These are phyloP conservation scores for Trichoderma koningiopsis DNA, from an alignment of 2,329 filamentous ascomycete species.

Conservation along the genomic window DNA sequence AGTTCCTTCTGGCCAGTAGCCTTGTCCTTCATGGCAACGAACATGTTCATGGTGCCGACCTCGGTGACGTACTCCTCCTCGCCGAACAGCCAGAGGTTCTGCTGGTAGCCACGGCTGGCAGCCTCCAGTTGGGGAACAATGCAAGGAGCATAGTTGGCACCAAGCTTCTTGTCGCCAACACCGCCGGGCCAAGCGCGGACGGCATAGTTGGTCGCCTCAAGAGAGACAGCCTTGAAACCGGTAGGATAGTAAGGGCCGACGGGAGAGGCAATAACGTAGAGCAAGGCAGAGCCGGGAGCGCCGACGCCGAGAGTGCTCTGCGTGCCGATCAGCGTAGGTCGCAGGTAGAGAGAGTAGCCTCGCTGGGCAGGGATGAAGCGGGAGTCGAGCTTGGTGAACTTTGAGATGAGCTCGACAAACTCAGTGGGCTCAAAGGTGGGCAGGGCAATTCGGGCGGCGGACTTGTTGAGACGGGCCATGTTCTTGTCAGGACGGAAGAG, in stretches of 20 bases:
- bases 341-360: conserved; percentile 93
- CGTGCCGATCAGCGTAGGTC: conserved; percentile 96
- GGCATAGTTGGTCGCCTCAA: conserved; percentile 95
- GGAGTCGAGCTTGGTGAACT: conserved; percentile 78
- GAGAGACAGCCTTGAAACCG: conserved; percentile 93
- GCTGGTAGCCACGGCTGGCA: conserved; percentile 88
- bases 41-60: conserved; percentile 99
- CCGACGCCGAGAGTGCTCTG: conserved; percentile 92
- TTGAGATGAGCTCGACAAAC: conserved; percentile 78
- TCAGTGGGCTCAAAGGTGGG: conserved; percentile 77
- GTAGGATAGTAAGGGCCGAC: conserved; percentile 98
- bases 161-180: conserved; percentile 97
- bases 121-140: conserved; percentile 95
- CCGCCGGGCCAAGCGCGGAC: conserved; percentile 97
- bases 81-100: conserved; percentile 97
- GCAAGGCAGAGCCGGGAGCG: conserved; percentile 85
- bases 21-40: conserved; percentile 81
- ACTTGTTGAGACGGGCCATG: conserved; percentile 93
- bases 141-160: conserved; percentile 98
- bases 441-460: conserved; percentile 85
- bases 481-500: conserved; percentile 95
- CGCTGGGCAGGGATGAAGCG: conserved; percentile 84
- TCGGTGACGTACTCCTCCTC: conserved; percentile 95
- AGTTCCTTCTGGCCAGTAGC: conserved; percentile 89
- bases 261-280: conserved; percentile 94